Evolutionary conservation across 2,329 filamentous ascomycete genomes (phyloP).

Genomic region (Hymenoscyphus albidus): DNA sequence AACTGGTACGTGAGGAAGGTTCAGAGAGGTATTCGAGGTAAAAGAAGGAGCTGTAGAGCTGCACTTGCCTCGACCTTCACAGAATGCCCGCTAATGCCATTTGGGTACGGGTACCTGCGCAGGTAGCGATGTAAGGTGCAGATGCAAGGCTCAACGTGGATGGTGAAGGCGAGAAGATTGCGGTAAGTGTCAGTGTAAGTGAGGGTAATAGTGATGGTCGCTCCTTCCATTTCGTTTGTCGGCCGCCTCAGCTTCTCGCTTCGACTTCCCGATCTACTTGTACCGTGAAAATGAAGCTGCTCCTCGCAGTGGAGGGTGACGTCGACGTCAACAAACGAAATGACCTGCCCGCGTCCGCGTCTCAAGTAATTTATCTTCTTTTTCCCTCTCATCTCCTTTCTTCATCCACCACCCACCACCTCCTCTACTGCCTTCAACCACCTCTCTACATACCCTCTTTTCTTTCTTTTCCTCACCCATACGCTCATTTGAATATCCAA

Average conservation of each 20-base stretch:
- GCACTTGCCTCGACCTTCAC: neutral
- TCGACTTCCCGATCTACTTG: neutral
- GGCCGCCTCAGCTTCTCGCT: neutral
- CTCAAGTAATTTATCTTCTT: neutral
- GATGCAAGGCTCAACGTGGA: neutral
- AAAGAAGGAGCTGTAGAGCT: neutral
- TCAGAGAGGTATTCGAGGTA: neutral
- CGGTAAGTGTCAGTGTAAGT: no score
- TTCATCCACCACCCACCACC: neutral
- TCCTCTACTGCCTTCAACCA: neutral
- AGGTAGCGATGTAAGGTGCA: neutral
- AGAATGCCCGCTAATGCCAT: neutral
- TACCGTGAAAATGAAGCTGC: neutral
- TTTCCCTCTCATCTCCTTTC: neutral
- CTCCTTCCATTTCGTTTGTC: neutral
- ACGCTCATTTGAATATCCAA: slow-evolving; percentile 11
- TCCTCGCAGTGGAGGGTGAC: neutral
- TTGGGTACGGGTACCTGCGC: neutral
- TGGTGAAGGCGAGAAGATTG: neutral
- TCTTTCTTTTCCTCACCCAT: slow-evolving; percentile 5
- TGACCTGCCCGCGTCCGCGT: neutral
- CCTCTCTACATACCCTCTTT: neutral
- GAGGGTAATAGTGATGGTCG: neutral
- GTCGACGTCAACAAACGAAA: neutral
- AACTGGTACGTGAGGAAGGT: neutral